phyloP scores from a whole-genome alignment of 2,329 filamentous ascomycete species.

The Xylaria polymorpha region DNA sequence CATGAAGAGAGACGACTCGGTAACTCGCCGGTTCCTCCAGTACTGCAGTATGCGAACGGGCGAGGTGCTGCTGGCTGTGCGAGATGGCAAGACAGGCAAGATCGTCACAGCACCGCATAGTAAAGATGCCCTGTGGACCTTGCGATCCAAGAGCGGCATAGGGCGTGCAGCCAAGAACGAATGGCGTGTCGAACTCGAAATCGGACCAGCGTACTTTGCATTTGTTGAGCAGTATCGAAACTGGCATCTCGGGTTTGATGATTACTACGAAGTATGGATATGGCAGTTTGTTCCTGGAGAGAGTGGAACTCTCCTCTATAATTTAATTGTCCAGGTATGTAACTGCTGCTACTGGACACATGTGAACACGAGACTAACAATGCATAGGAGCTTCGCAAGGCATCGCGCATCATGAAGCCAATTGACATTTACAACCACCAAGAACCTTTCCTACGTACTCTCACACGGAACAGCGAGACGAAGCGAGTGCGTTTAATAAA shows the following conservation, averaged over 20 bases:
- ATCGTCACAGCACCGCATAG: conserved; percentile 44
- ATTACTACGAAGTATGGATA: conserved; percentile 49
- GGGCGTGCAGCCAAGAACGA: conserved; percentile 45
- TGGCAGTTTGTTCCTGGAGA: conserved; percentile 48
- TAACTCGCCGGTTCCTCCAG: conserved; percentile 50
- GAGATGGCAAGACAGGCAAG: conserved; percentile 48
- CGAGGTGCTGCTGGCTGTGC: conserved; percentile 46
- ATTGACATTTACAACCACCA: conserved; percentile 44
- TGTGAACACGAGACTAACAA: conserved; percentile 23
- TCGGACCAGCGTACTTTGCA: conserved; percentile 45
- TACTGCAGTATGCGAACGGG: conserved; percentile 48
- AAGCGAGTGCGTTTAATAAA: conserved; percentile 46
- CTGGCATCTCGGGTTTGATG: conserved; percentile 47
- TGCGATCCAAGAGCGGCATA: conserved; percentile 43
- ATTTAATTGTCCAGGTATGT: conserved; percentile 40
- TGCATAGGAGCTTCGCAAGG: conserved; percentile 46
- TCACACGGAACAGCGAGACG: conserved; percentile 46
- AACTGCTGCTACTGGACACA: background rate
- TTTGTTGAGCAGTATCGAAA: conserved; percentile 41
- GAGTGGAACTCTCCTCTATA: conserved; percentile 39
- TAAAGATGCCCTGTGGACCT: conserved; percentile 44
- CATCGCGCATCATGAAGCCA: conserved; percentile 43
- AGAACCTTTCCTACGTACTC: conserved; percentile 42
- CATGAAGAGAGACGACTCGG: conserved; percentile 51
- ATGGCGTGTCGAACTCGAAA: conserved; percentile 42